Conservation (phyloP, 257 asterid species). For the Penstemon barbatus region DNA sequence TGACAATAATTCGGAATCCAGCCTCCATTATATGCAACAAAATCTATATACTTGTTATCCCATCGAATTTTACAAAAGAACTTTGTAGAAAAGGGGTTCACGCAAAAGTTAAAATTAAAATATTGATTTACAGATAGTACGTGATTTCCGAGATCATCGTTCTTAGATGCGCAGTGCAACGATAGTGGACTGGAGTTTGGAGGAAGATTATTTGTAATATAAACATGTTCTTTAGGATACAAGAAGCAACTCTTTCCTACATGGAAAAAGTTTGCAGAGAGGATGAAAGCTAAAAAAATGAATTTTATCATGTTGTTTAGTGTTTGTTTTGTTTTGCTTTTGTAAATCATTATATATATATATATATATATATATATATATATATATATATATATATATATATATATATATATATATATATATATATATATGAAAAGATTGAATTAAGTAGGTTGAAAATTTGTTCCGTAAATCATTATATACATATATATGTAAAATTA, state of each 20-base stretch:
- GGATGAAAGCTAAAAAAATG: constrained; percentile 2
- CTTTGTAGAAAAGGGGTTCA: background rate
- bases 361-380: no score
- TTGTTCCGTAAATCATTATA: no score
- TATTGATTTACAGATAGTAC: background rate
- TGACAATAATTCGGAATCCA: background rate
- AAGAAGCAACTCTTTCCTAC: constrained; percentile 1
- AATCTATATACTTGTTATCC: background rate
- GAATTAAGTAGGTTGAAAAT: no score
- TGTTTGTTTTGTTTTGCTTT: no score
- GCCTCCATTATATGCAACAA: constrained; percentile 5
- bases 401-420: no score
- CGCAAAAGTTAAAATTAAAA: constrained; percentile 11
- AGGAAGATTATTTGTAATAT: constrained; percentile 17
- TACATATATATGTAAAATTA: no score
- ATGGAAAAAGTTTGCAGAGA: constrained; percentile 1
- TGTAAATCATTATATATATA: no score
- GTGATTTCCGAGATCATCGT: constrained; percentile 21
- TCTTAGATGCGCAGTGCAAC: constrained; percentile 14
- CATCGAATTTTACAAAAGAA: constrained; percentile 12
- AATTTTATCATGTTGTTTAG: background rate
- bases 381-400: no score
- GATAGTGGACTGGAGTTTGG: background rate
- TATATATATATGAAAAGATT: no score
- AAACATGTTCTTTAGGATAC: background rate